Evolutionary conservation across 108 stramenopile genomes (phyloP).

Genomic region (Bacterosira constricta): DNA sequence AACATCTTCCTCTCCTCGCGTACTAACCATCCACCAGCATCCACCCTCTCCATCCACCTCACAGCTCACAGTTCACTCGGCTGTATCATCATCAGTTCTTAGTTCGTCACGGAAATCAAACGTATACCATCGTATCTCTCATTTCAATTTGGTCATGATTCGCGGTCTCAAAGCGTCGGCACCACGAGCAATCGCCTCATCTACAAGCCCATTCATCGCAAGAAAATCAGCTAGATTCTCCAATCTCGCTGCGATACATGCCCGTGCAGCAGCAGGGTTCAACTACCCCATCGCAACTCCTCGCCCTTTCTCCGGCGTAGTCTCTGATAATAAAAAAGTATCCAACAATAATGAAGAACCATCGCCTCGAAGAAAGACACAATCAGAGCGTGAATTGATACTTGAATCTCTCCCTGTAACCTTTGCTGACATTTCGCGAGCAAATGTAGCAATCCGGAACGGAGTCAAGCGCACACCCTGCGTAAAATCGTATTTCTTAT

Average conservation of each 20-base stretch:
- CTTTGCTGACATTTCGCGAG: slow-evolving; percentile 83
- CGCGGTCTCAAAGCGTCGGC: neutral
- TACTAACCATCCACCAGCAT: too few species aligned
- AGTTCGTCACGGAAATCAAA: too few species aligned
- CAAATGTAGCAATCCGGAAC: slow-evolving; percentile 74
- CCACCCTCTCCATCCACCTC: too few species aligned
- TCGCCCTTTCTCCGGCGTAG: slow-evolving; percentile 17
- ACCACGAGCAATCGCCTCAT: neutral
- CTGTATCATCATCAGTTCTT: too few species aligned
- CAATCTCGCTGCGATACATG: slow-evolving; percentile 8
- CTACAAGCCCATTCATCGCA: neutral
- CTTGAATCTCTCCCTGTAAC: slow-evolving; percentile 66
- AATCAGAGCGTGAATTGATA: slow-evolving; percentile 19
- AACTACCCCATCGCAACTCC: slow-evolving; percentile 21
- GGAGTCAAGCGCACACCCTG: slow-evolving; percentile 75
- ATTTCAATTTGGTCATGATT: too few species aligned
- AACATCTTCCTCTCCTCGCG: too few species aligned
- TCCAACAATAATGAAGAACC: neutral
- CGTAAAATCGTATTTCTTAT: slow-evolving; percentile 70
- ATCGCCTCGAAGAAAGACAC: slow-evolving; percentile 12
- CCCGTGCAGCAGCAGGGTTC: slow-evolving; percentile 20
- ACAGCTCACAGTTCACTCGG: too few species aligned
- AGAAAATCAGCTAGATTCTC: neutral
- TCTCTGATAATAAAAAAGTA: neutral
- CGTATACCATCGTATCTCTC: too few species aligned